These are phyloP conservation scores for Tuber umbilicatum DNA, from an alignment of 495 filamentous ascomycete species.

Conservation along the genomic window DNA sequence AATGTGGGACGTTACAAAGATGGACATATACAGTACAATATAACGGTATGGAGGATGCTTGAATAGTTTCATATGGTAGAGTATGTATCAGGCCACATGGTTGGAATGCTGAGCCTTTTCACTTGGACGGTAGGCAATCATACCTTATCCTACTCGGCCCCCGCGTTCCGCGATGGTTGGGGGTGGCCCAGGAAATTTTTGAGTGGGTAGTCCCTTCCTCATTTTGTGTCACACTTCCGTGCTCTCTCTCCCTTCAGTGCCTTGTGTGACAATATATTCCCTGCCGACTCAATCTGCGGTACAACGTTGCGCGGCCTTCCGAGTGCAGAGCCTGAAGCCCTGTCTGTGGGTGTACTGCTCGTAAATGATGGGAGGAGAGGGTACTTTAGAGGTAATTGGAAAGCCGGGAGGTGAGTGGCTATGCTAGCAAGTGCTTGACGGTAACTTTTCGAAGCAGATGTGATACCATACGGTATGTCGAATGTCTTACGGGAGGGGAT, in stretches of 20 bases:
- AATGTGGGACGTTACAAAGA: not conserved
- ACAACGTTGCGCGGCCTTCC: slow-evolving; percentile 15
- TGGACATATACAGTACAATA: not conserved
- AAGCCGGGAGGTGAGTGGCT: not conserved
- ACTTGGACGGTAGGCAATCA: not conserved
- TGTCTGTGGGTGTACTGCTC: not conserved
- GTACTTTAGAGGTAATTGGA: not conserved
- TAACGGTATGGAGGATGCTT: not conserved
- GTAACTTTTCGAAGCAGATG: slow-evolving; percentile 8
- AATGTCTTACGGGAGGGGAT: not conserved
- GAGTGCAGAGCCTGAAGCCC: slow-evolving; percentile 23
- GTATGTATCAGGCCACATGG: not conserved
- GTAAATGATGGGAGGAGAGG: not conserved
- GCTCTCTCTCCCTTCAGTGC: slow-evolving; percentile 6
- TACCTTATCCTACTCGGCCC: not conserved
- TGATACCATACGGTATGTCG: slow-evolving; percentile 6
- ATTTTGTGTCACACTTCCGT: slow-evolving; percentile 36
- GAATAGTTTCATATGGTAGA: not conserved
- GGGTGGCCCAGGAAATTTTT: not conserved
- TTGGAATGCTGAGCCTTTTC: not conserved
- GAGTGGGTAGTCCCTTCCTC: slow-evolving; percentile 16
- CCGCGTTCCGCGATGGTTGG: not conserved
- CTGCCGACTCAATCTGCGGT: slow-evolving; percentile 21
- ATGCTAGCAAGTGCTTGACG: not conserved
- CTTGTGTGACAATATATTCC: slow-evolving; percentile 21